Percentiles rank a stretch among this genome's conserved stretches.
These are phyloP conservation scores for Nothopassalora personata DNA, from an alignment of 2,329 filamentous ascomycete genomes.

Conservation along the genomic window DNA sequence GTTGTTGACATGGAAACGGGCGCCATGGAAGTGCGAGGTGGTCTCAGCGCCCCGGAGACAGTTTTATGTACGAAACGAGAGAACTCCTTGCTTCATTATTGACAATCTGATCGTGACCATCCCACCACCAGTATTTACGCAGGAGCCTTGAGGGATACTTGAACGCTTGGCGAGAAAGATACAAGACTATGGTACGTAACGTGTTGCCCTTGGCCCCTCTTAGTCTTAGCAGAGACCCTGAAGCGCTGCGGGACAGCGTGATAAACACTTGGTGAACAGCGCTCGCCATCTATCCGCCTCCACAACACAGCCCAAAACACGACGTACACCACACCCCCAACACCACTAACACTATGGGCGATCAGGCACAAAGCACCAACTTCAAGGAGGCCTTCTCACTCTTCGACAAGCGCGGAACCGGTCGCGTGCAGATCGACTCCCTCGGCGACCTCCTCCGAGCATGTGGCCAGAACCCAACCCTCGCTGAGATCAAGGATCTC, in stretches of 20 bases:
- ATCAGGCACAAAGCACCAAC: slow-evolving; percentile 82
- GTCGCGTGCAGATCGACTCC: slow-evolving; percentile 78
- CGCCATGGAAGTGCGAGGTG: not conserved
- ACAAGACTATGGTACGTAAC: slow-evolving; percentile 1
- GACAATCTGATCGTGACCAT: not conserved
- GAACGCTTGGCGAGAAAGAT: not conserved
- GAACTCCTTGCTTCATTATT: not conserved
- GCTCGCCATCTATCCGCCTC: not conserved
- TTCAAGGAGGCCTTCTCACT: slow-evolving; percentile 99
- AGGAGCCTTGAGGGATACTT: not conserved
- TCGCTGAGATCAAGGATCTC: slow-evolving; percentile 85
- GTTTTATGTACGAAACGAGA: not conserved
- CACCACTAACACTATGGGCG: slow-evolving; percentile 20
- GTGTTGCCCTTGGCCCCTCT: not conserved
- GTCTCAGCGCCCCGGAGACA: not conserved
- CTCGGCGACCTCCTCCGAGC: slow-evolving; percentile 92
- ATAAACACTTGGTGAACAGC: not conserved
- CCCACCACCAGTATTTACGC: not conserved
- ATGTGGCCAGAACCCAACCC: slow-evolving; percentile 95
- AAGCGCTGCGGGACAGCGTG: not conserved
- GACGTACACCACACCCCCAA: not conserved
- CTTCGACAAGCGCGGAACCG: slow-evolving; percentile 98
- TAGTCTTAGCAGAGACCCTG: not conserved
- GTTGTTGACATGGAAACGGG: not conserved
- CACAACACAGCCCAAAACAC: not conserved